phyloP scores from a whole-genome alignment of 257 asterid species.

The Solanum pennellii region DNA sequence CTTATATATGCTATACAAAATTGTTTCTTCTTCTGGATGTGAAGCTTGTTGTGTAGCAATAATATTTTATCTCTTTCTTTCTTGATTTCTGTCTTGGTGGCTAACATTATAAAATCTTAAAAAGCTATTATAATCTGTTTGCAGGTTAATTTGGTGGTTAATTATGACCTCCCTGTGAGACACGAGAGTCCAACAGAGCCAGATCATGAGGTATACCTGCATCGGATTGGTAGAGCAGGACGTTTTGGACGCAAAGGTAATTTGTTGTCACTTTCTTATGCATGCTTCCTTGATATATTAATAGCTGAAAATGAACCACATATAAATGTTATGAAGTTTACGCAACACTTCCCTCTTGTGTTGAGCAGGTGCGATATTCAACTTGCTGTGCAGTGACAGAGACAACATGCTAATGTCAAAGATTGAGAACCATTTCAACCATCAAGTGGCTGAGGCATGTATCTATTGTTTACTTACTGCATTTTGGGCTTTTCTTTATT shows the following conservation, averaged over 20 bases:
- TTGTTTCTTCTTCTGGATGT: not conserved
- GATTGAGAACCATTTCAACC: slow-evolving; percentile 50
- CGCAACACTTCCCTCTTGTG: not conserved
- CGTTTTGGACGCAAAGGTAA: slow-evolving; percentile 98
- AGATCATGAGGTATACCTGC: slow-evolving; percentile 83
- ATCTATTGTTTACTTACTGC: not conserved
- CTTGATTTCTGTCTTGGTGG: not conserved
- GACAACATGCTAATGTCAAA: slow-evolving; percentile 30
- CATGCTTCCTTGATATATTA: not conserved
- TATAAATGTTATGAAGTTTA: not conserved
- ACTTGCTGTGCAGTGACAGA: slow-evolving; percentile 22
- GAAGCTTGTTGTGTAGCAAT: not conserved
- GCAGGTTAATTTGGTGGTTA: slow-evolving; percentile 91
- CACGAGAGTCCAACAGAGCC: slow-evolving; percentile 40
- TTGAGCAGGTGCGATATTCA: slow-evolving; percentile 44
- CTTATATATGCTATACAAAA: not conserved
- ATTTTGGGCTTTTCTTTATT: not conserved
- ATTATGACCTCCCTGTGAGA: slow-evolving; percentile 68
- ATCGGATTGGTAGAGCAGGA: slow-evolving; percentile 96
- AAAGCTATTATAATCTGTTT: not conserved
- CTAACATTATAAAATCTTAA: not conserved
- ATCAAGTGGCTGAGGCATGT: slow-evolving; percentile 36
- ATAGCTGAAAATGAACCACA: not conserved
- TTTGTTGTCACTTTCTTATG: not conserved
- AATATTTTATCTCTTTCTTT: not conserved